Evolutionary conservation across 1,139 yeast genomes (phyloP).

Genomic region (Sugiyamaella neomexicana): DNA sequence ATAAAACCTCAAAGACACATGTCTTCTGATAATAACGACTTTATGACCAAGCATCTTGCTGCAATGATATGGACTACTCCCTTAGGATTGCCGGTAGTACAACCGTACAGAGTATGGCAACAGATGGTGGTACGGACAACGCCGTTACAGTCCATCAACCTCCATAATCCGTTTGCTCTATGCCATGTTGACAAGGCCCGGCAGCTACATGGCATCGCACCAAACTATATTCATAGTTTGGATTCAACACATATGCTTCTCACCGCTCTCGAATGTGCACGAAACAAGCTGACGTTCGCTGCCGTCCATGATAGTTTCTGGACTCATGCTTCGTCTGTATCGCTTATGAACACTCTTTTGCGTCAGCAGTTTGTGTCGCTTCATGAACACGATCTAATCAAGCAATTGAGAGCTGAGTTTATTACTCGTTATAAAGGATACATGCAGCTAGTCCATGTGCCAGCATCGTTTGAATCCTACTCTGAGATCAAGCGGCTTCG

Average conservation of each 20-base stretch:
- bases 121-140: constrained; percentile 59
- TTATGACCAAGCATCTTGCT: constrained; percentile 58
- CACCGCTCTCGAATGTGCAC: constrained; percentile 68
- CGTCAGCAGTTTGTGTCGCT: constrained; percentile 74
- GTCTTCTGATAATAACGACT: constrained; percentile 19
- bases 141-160: constrained; percentile 71
- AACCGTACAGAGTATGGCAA: constrained; percentile 73
- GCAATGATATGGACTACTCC: constrained; percentile 96
- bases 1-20: constrained; percentile 20
- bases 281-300: constrained; percentile 66
- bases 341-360: constrained; percentile 59
- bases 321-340: constrained; percentile 87
- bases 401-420: constrained; percentile 70
- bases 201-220: constrained; percentile 87
- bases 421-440: constrained; percentile 69
- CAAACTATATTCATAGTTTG: constrained; percentile 86
- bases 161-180: constrained; percentile 74
- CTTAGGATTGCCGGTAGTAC: constrained; percentile 83
- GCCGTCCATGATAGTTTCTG: constrained; percentile 96
- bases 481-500: constrained; percentile 40
- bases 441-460: constrained; percentile 47
- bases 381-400: constrained; percentile 66
- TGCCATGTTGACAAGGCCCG: constrained; percentile 74
- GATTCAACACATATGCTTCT: constrained; percentile 95
- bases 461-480: constrained; percentile 44